A percentile compares a stretch with the other conserved stretches of the same genome.
Conservation (phyloP, 2,329 filamentous ascomycete species). For the Fusarium compactum region DNA sequence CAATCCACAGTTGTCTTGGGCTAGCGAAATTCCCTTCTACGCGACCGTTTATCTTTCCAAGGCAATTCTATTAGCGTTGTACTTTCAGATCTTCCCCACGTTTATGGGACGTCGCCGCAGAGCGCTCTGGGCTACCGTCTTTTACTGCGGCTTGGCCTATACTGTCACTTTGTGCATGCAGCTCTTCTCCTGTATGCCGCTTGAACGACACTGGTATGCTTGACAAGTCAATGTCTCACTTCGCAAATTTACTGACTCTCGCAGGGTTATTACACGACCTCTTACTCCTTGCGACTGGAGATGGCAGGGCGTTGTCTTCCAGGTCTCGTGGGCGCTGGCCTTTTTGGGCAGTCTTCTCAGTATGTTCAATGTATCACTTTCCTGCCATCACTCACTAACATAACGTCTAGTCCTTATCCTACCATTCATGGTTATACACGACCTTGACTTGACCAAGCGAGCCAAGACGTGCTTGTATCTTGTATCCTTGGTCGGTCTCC, state of each 20-base stretch:
- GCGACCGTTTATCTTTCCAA: constrained; percentile 31
- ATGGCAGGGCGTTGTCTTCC: constrained; percentile 30
- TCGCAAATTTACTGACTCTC: not conserved
- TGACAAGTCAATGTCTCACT: not conserved
- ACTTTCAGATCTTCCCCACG: constrained; percentile 24
- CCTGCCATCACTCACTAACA: not conserved
- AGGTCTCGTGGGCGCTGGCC: constrained; percentile 29
- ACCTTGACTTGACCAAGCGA: constrained; percentile 22
- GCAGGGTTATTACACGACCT: constrained; percentile 20
- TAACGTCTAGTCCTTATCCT: constrained; percentile 8
- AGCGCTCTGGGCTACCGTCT: constrained; percentile 14
- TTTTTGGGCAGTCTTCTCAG: constrained; percentile 31
- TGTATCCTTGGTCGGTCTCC: constrained; percentile 28
- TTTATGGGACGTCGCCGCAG: constrained; percentile 32
- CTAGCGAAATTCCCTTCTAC: constrained; percentile 35
- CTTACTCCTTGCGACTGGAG: constrained; percentile 19
- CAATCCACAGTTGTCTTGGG: constrained; percentile 28
- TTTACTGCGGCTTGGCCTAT: constrained; percentile 25
- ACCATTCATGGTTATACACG: constrained; percentile 25
- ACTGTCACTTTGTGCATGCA: constrained; percentile 18
- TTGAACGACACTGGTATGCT: constrained; percentile 33
- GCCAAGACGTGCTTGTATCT: constrained; percentile 21
- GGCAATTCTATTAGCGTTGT: constrained; percentile 21
- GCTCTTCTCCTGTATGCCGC: constrained; percentile 33
- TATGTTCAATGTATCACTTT: not conserved